These are phyloP conservation scores for Backusella parvicylindrica DNA, from an alignment of 192 early-diverging fungal genomes.

Conservation along the genomic window DNA sequence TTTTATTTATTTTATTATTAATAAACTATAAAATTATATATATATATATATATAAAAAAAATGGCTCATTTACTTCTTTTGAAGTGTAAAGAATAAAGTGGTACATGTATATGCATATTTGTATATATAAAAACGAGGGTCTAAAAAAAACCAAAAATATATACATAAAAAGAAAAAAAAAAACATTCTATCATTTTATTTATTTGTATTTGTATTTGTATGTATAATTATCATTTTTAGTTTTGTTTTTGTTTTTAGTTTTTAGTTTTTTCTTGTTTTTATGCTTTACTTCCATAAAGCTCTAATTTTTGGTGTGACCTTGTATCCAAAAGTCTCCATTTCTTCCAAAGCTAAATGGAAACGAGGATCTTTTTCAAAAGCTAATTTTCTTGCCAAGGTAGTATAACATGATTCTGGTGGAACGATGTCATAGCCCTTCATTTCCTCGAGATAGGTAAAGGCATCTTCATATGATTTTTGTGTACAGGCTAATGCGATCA, in stretches of 20 bases:
- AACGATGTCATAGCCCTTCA: constrained; percentile 59
- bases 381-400: constrained; percentile 52
- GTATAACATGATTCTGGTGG: constrained; percentile 51
- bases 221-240: neutral
- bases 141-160: neutral
- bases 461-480: constrained; percentile 70
- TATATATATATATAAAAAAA: neutral
- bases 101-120: neutral
- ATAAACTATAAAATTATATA: neutral
- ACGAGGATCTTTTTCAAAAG: constrained; percentile 55
- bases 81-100: neutral
- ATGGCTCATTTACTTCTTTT: neutral
- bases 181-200: constrained; percentile 5
- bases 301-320: neutral
- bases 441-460: constrained; percentile 70
- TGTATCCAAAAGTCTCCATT: constrained; percentile 59
- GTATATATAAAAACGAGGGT: neutral
- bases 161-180: neutral
- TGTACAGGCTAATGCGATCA: constrained; percentile 50
- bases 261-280: neutral
- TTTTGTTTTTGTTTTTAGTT: neutral
- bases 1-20: neutral
- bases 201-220: neutral
- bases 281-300: neutral
- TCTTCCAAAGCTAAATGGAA: constrained; percentile 57